A percentile compares a stretch with the other conserved stretches of the same genome.
Conservation (phyloP, 768 basidiomycete genomes). For the Suillus subluteus region DNA sequence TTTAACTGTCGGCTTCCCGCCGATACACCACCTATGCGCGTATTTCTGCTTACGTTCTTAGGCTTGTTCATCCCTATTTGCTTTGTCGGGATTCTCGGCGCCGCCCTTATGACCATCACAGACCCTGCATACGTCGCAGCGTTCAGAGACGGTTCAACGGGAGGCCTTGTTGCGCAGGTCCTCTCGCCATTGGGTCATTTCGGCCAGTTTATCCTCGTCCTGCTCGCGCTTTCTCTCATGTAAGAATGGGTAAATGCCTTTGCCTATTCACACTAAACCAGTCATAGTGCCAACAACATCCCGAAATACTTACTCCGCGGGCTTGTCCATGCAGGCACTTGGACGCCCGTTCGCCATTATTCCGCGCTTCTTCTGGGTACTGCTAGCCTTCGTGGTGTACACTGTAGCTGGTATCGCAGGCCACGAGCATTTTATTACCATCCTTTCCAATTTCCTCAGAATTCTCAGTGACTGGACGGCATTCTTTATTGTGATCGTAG, state of each 20-base stretch:
- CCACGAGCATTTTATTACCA: slow-evolving; percentile 47
- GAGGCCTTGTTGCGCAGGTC: slow-evolving; percentile 47
- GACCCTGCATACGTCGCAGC: slow-evolving; percentile 43
- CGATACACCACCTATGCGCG: slow-evolving; percentile 42
- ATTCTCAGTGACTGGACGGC: slow-evolving; percentile 51
- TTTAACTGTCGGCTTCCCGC: slow-evolving; percentile 55
- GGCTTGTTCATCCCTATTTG: slow-evolving; percentile 52
- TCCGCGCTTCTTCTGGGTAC: slow-evolving; percentile 50
- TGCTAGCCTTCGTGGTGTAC: slow-evolving; percentile 42
- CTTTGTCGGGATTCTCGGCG: slow-evolving; percentile 42
- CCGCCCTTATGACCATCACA: slow-evolving; percentile 46
- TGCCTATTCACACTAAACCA: slow-evolving; percentile 8
- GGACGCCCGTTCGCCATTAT: slow-evolving; percentile 45
- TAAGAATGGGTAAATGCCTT: slow-evolving; percentile 21
- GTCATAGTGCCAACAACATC: slow-evolving; percentile 41
- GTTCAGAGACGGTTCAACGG: slow-evolving; percentile 44
- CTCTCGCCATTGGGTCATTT: slow-evolving; percentile 48
- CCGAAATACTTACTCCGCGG: slow-evolving; percentile 51
- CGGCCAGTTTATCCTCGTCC: slow-evolving; percentile 44
- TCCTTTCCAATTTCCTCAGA: slow-evolving; percentile 46
- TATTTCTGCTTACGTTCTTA: slow-evolving; percentile 54
- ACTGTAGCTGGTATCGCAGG: slow-evolving; percentile 45
- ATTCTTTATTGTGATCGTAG: slow-evolving; percentile 49
- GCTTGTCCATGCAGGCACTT: slow-evolving; percentile 49
- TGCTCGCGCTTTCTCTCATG: slow-evolving; percentile 49